phyloP scores from a whole-genome alignment of 768 basidiomycete species.

The Tulasnella sp. region DNA sequence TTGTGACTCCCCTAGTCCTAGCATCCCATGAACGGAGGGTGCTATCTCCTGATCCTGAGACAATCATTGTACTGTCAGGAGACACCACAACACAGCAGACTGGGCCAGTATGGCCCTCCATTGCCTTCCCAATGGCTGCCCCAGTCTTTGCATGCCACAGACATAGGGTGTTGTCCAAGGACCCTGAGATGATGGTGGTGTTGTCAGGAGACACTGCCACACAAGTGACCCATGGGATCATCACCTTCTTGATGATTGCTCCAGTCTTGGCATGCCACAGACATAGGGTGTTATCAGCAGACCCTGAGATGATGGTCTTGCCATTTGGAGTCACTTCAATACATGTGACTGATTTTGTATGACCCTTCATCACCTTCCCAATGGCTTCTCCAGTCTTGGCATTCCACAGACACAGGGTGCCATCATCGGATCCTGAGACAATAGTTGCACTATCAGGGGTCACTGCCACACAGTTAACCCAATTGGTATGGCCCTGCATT shows the following conservation, averaged over 20 bases:
- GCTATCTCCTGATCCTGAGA: not conserved
- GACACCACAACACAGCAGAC: not conserved
- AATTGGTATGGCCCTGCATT: not conserved
- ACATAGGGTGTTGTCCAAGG: conserved; percentile 8
- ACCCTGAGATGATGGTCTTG: not conserved
- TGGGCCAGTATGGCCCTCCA: not conserved
- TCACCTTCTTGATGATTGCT: not conserved
- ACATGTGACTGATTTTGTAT: not conserved
- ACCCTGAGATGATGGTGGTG: conserved; percentile 7
- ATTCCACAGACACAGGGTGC: not conserved
- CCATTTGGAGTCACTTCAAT: conserved; percentile 16
- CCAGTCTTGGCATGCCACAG: conserved; percentile 16
- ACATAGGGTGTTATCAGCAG: not conserved
- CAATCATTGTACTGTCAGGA: not conserved
- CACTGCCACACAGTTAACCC: not conserved
- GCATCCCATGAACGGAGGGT: not conserved
- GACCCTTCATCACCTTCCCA: not conserved
- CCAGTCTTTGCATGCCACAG: conserved; percentile 15
- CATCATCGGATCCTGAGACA: not conserved
- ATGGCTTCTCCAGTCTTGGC: not conserved
- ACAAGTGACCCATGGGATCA: not conserved
- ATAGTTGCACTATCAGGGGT: not conserved
- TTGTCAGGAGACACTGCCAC: conserved; percentile 17
- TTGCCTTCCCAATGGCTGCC: too few relatives aligned
- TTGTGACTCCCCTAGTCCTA: not conserved